These are phyloP conservation scores for Thermoascus crustaceus DNA, from an alignment of 2,329 filamentous ascomycete genomes.

Conservation along the genomic window DNA sequence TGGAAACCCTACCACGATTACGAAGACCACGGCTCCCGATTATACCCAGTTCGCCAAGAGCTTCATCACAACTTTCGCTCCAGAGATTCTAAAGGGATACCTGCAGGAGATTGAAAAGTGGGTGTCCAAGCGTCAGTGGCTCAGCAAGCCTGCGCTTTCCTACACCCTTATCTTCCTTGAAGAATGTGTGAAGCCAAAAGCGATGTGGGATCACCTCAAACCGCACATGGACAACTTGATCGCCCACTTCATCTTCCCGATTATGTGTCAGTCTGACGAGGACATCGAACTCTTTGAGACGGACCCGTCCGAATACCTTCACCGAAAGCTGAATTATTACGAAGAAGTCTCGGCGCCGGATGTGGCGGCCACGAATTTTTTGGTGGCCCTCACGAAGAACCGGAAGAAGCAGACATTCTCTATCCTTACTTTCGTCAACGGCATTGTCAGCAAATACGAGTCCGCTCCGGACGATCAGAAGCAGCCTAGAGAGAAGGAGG, in stretches of 20 bases:
- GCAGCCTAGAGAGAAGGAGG: slow-evolving; percentile 91
- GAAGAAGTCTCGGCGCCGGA: slow-evolving; percentile 94
- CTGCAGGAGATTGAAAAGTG: slow-evolving; percentile 93
- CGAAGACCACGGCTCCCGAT: slow-evolving; percentile 65
- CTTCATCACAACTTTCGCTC: slow-evolving; percentile 85
- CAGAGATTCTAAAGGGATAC: slow-evolving; percentile 93
- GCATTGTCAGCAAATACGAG: slow-evolving; percentile 90
- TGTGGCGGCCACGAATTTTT: slow-evolving; percentile 91
- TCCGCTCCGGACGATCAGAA: slow-evolving; percentile 76
- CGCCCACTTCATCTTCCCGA: slow-evolving; percentile 89
- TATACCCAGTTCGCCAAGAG: slow-evolving; percentile 77
- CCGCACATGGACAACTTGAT: slow-evolving; percentile 89
- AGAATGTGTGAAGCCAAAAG: slow-evolving; percentile 93
- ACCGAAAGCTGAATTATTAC: slow-evolving; percentile 95
- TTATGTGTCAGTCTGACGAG: slow-evolving; percentile 84
- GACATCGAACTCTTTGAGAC: slow-evolving; percentile 91
- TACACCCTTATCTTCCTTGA: slow-evolving; percentile 93
- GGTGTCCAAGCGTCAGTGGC: slow-evolving; percentile 89
- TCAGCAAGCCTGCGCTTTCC: slow-evolving; percentile 87
- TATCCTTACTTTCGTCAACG: slow-evolving; percentile 90
- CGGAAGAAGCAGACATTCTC: slow-evolving; percentile 93
- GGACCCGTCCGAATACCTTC: slow-evolving; percentile 92
- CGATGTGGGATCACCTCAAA: slow-evolving; percentile 92
- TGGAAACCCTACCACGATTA: slow-evolving; percentile 71
- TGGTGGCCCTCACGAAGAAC: slow-evolving; percentile 88